Base-by-base conservation (phyloP, 768 basidiomycete species). In the Grammothele lineata region DNA sequence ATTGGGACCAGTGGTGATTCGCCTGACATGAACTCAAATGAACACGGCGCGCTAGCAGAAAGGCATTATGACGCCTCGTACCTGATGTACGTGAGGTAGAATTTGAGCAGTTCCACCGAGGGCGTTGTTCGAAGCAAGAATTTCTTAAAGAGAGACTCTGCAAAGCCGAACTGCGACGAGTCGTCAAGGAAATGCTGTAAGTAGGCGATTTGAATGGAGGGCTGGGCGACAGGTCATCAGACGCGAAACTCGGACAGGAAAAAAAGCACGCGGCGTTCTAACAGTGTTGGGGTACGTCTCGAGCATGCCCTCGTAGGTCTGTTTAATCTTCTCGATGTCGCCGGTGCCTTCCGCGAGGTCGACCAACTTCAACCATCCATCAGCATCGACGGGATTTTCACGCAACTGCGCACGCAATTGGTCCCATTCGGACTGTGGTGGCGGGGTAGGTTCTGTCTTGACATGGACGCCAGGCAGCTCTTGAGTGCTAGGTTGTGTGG, bases 71-170 rank as follows among this genome's bases (percentile, higher is more conserved):
- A 44, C 38, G 15, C 35, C 51, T 78, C 83, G 57, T 68, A 87
- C 76, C 95, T 81, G 60, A 99, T 91, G 66, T 96, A 97, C 37
- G 83, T 84, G 53, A 99, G 71, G 67, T 99, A 99, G 61, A 88
- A 91, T 61, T 82, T 87, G 88, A 92, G 95, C 2, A 97, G 73
- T 51, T 91, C 87, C 53, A 94, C 92, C 44, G 85, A 85, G 5
- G 92, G 88, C 0, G 92, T 92, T 10, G 51, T 48, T 15, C 80
- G 78, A 60, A 80, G 82, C 47, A 98, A 69, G 62, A 91, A 97
- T 44, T 81, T 78, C 59, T 84, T 87, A 73, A 97, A 98, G n/a
- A 97, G 68, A 8, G 78, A 77, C 68, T 95, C 92, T 17, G 90
- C 93, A 57, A 82, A 80, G 47, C 76, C 73, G 66, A 87, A 88